Evolutionary conservation across 495 filamentous ascomycete species (phyloP), one percentile per base, ranked within the genome.

Genomic region (Lindgomyces ingoldianus): DNA sequence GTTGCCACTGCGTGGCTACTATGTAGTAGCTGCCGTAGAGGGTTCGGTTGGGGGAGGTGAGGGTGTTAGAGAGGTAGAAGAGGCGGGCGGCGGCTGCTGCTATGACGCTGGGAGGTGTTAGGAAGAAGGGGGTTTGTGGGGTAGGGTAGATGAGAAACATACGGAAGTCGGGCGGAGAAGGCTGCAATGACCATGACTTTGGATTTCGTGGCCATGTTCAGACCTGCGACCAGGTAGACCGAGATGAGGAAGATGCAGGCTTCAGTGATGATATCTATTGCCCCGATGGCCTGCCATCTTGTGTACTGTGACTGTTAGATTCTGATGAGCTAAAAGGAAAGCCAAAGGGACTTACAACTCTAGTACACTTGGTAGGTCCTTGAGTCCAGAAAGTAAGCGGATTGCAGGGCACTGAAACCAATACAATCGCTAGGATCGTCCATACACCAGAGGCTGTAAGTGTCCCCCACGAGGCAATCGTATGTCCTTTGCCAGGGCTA

Each of bases 241-340:
- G 64, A 41, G 29, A 68, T 68, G 51, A n/a, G 14, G 51, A 62
- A 68, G 58, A 68, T 68, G 58, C 24, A n/a, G 45, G 52, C 4
- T 62, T 68, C 64, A 29, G 39, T 68, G 2, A 58, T 24, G 42
- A 68, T 68, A 53, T 68, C 64, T 26, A 57, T 27, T 4, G 64
- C 44, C 12, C 26, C 58, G 22, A 68, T 68, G 29, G 44, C 64
- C 39, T 62, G 44, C 64, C 64, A 68, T 57, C 45, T 65, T 26
- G 52, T 47, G 18, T 29, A 57, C 64, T 68, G 33, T 24, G 10
- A n/a, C 27, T 2, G 22, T 51, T 19, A 61, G 46, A 8, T 2
- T 33, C n/a, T 3, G 10, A 30, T 4, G 33, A 3, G 27, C 14
- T 41, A 14, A 9, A 33, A 18, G 21, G 11, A 12, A 9, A 14